Percentiles rank a stretch among this genome's conserved stretches.
Evolutionary conservation across 768 basidiomycete species (phyloP).

Genomic region (Russula olivacea): DNA sequence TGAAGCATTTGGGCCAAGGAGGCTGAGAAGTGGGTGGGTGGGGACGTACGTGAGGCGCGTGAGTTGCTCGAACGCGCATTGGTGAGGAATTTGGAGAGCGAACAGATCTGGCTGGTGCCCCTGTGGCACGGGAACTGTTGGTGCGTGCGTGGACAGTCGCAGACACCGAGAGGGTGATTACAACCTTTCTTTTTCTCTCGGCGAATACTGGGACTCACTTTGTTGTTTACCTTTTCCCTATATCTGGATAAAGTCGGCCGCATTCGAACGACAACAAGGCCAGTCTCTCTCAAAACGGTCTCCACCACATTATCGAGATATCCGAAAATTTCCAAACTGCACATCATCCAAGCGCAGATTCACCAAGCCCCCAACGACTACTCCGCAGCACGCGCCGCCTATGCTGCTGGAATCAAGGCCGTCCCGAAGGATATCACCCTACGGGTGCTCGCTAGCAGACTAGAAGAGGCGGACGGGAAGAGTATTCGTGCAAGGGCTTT

Average conservation of each 20-base stretch:
- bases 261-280: conserved; percentile 86
- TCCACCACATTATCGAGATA: conserved; percentile 73
- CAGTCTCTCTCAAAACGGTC: conserved; percentile 68
- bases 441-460: conserved; percentile 82
- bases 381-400: conserved; percentile 69
- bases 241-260: conserved; percentile 99
- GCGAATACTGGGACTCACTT: not conserved
- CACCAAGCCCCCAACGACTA: conserved; percentile 56
- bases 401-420: conserved; percentile 75
- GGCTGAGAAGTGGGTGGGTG: too few species aligned
- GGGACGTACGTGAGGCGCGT: too few species aligned
- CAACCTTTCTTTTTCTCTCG: too few species aligned
- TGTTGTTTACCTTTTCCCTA: conserved; percentile 30
- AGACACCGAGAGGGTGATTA: too few species aligned
- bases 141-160: too few species aligned
- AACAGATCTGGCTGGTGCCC: too few species aligned
- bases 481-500: conserved; percentile 90
- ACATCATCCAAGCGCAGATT: too few species aligned
- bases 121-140: too few species aligned
- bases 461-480: conserved; percentile 88
- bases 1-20: too few species aligned
- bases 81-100: too few species aligned
- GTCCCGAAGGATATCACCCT: conserved; percentile 77
- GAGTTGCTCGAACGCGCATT: too few species aligned
- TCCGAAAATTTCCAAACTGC: too few species aligned